These are phyloP conservation scores for Pythium aristosporum DNA, from an alignment of 352 stramenopile species.

Conservation along the genomic window DNA sequence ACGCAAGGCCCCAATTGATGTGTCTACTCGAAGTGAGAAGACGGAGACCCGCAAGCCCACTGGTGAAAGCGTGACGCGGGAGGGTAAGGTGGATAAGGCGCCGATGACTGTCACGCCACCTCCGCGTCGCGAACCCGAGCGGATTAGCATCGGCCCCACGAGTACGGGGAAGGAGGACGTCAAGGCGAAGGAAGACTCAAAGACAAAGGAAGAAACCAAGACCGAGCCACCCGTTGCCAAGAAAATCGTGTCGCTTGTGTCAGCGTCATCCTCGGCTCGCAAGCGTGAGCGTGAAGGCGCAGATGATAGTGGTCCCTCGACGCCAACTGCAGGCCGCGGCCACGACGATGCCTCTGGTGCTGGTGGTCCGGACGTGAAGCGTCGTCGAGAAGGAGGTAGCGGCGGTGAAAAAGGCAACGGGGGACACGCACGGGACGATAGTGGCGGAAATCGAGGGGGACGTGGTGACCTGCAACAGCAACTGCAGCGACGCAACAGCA, in stretches of 20 bases:
- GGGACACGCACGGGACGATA: slow-evolving; percentile 16
- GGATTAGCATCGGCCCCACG: neutral
- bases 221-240: slow-evolving; percentile 18
- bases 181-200: neutral
- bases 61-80: neutral
- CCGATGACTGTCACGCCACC: slow-evolving; percentile 10
- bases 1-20: slow-evolving; percentile 6
- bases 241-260: slow-evolving; percentile 83
- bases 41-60: slow-evolving; percentile 9
- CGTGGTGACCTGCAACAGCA: slow-evolving; percentile 16
- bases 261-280: slow-evolving; percentile 35
- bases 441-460: slow-evolving; percentile 3
- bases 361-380: slow-evolving; percentile 38
- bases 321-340: neutral
- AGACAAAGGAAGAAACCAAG: slow-evolving; percentile 20
- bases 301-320: slow-evolving; percentile 5
- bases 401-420: slow-evolving; percentile 16
- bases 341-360: slow-evolving; percentile 13
- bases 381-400: slow-evolving; percentile 39
- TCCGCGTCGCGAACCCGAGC: slow-evolving; percentile 11
- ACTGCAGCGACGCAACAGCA: slow-evolving; percentile 23
- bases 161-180: slow-evolving; percentile 22
- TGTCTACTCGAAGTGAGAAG: neutral
- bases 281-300: slow-evolving; percentile 66
- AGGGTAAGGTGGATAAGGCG: slow-evolving; percentile 15